Evolutionary conservation across 2,329 filamentous ascomycete genomes (phyloP).

Genomic region (Lomentospora prolificans): DNA sequence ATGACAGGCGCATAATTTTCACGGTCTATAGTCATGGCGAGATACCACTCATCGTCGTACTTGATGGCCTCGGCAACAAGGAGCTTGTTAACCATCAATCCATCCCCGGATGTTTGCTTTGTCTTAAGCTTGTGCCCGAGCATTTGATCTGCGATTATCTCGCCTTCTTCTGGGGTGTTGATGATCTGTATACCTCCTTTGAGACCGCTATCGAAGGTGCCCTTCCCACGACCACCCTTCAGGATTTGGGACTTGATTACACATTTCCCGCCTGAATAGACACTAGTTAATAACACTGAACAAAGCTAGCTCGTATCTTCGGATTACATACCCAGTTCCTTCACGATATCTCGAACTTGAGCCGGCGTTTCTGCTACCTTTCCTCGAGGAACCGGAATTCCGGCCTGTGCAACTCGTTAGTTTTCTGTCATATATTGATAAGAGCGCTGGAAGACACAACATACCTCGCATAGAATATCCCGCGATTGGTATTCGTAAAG

Average conservation of each 20-base stretch:
- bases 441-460: background rate
- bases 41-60: constrained; percentile 25
- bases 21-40: constrained; percentile 33
- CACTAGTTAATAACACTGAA: background rate
- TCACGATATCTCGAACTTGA: constrained; percentile 15
- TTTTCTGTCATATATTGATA: background rate
- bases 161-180: constrained; percentile 12
- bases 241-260: constrained; percentile 20
- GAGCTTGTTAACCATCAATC: constrained; percentile 19
- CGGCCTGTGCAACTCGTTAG: constrained; percentile 14
- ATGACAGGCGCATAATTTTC: constrained; percentile 27
- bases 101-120: constrained; percentile 2
- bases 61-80: constrained; percentile 25
- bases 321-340: constrained; percentile 16
- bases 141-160: constrained; percentile 14
- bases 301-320: background rate
- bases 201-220: constrained; percentile 11
- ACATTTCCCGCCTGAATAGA: constrained; percentile 14
- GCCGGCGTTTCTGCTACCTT: constrained; percentile 13
- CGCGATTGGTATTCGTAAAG: constrained; percentile 21
- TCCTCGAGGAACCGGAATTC: constrained; percentile 17
- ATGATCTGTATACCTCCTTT: constrained; percentile 10
- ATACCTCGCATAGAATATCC: constrained; percentile 17
- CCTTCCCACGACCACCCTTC: constrained; percentile 10
- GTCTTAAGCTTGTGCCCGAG: constrained; percentile 10